phyloP scores from a whole-genome alignment of 1,284 basidiomycete species.

The Marasmius oreades region DNA sequence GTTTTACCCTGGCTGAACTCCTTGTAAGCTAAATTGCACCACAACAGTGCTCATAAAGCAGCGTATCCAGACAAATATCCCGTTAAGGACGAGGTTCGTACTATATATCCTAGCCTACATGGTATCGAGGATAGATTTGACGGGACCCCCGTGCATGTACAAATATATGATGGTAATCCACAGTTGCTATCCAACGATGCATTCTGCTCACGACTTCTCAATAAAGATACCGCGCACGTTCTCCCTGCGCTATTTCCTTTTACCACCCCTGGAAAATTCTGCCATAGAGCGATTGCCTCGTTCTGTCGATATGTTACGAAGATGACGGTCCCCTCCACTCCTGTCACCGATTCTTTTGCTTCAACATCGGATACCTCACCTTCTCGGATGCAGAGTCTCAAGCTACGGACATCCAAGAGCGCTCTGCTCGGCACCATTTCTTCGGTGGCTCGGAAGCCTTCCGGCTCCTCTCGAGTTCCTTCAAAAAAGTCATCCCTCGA shows the following conservation, averaged over 20 bases:
- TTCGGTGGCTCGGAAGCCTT: neutral
- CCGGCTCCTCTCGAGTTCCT: neutral
- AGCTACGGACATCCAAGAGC: neutral
- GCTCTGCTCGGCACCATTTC: neutral
- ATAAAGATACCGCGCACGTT: constrained; percentile 66
- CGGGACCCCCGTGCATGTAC: constrained; percentile 89
- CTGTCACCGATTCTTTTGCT: constrained; percentile 12
- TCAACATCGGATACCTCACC: neutral
- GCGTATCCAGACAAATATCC: constrained; percentile 79
- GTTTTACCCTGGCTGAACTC: constrained; percentile 26
- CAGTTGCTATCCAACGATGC: neutral
- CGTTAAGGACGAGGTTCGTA: constrained; percentile 54
- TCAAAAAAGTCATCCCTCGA: neutral
- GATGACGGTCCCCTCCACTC: constrained; percentile 25
- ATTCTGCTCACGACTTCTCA: neutral
- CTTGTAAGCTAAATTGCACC: neutral
- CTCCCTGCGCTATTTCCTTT: constrained; percentile 81
- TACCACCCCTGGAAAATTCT: constrained; percentile 78
- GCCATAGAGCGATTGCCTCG: constrained; percentile 67
- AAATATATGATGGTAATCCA: constrained; percentile 72
- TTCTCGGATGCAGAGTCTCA: neutral
- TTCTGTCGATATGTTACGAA: constrained; percentile 66
- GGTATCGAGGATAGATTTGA: constrained; percentile 61
- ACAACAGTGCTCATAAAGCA: constrained; percentile 84
- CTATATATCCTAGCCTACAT: constrained; percentile 62